phyloP scores from a whole-genome alignment of 305 asterid genomes.

The Fraxinus greggii region DNA sequence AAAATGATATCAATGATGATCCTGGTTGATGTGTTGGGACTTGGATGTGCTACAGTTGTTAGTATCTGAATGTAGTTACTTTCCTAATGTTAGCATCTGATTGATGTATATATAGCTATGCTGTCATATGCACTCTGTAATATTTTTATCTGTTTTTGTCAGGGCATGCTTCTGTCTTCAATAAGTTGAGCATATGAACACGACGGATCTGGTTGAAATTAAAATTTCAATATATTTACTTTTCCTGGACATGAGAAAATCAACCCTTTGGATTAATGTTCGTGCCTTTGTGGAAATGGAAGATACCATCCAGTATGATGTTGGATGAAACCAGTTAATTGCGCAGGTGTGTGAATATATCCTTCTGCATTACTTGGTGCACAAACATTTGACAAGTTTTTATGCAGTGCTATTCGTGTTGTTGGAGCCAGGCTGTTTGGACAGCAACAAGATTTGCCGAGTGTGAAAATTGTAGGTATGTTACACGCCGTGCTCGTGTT shows the following conservation, averaged over 20 bases:
- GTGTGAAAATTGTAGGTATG: background rate
- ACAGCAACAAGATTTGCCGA: background rate
- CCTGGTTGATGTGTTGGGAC: background rate
- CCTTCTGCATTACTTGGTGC: background rate
- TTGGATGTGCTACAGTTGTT: background rate
- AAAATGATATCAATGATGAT: background rate
- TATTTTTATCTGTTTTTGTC: background rate
- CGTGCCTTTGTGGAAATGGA: background rate
- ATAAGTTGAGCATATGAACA: background rate
- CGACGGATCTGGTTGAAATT: background rate
- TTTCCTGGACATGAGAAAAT: background rate
- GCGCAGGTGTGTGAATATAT: background rate
- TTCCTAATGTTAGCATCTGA: background rate
- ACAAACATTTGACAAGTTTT: background rate
- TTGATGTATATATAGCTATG: background rate
- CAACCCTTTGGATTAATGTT: background rate
- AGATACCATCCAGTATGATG: background rate
- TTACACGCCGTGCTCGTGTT: background rate
- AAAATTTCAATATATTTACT: background rate
- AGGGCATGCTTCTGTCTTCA: background rate
- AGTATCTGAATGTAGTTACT: background rate
- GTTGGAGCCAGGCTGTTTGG: background rate
- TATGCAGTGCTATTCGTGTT: background rate
- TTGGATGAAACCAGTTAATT: background rate
- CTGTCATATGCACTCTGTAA: background rate